Conservation (phyloP, 2,329 filamentous ascomycete genomes). For the Fusarium transvaalense region DNA sequence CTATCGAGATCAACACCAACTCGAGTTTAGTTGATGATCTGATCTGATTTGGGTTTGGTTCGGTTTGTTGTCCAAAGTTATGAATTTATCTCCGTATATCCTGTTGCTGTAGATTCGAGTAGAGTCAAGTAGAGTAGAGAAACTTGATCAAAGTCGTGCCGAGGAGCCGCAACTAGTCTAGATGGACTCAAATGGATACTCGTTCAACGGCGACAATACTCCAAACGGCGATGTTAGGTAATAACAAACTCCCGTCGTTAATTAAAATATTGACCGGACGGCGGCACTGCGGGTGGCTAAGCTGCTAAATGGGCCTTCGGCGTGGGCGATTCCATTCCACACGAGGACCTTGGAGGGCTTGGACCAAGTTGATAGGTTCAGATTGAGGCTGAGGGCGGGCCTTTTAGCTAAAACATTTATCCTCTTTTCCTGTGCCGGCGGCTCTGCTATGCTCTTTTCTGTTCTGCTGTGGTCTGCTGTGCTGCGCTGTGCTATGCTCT, state of each 20-base stretch:
- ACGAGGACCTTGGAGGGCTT: constrained; percentile 4
- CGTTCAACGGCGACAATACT: constrained; percentile 23
- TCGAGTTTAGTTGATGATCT: not conserved
- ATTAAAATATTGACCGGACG: constrained; percentile 11
- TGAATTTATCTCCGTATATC: constrained; percentile 5
- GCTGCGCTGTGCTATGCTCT: no score
- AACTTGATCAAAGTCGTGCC: constrained; percentile 12
- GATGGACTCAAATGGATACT: constrained; percentile 14
- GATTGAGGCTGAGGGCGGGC: constrained; percentile 20
- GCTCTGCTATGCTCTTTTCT: constrained; percentile 31
- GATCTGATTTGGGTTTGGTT: not conserved
- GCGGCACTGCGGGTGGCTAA: constrained; percentile 39
- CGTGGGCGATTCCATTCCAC: constrained; percentile 44
- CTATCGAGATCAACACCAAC: constrained; percentile 9
- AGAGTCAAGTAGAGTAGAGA: not conserved
- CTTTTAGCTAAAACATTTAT: constrained; percentile 30
- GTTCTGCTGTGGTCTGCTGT: no score
- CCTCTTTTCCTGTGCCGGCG: constrained; percentile 14
- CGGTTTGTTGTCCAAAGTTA: constrained; percentile 5
- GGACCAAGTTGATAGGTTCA: constrained; percentile 25
- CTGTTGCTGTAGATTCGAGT: constrained; percentile 13
- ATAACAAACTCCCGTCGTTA: constrained; percentile 13
- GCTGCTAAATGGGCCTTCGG: constrained; percentile 28
- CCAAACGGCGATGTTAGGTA: constrained; percentile 40
- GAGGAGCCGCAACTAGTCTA: constrained; percentile 17